These are phyloP conservation scores for Dimargaris xerosporica DNA, from an alignment of 192 early-diverging fungal genomes.

Conservation along the genomic window DNA sequence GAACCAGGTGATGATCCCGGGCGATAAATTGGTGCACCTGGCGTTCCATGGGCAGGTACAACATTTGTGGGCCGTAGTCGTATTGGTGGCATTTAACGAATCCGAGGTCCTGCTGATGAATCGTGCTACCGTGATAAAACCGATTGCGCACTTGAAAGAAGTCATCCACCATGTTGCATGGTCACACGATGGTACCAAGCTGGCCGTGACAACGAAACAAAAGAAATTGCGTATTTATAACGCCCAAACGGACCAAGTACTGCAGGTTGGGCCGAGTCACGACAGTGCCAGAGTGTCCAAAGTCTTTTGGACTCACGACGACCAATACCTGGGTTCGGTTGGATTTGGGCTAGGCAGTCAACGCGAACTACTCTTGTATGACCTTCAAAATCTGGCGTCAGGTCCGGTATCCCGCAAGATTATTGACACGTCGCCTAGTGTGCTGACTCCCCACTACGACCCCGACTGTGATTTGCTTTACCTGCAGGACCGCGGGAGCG, in stretches of 20 bases:
- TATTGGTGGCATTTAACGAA: neutral
- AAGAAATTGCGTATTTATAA: constrained; percentile 54
- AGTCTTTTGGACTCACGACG: constrained; percentile 45
- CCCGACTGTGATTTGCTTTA: constrained; percentile 49
- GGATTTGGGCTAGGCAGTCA: constrained; percentile 62
- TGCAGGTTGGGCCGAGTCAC: constrained; percentile 44
- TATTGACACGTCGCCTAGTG: constrained; percentile 61
- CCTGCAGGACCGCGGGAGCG: constrained; percentile 62
- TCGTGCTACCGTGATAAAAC: neutral
- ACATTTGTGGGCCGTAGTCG: neutral
- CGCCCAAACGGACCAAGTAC: constrained; percentile 33
- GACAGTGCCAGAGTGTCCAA: constrained; percentile 48
- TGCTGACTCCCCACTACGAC: constrained; percentile 56
- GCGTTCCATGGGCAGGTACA: neutral
- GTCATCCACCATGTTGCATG: constrained; percentile 19
- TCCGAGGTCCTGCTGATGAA: neutral
- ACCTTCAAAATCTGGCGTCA: constrained; percentile 21
- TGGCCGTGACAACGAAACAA: constrained; percentile 50
- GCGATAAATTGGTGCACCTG: neutral
- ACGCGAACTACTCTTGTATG: constrained; percentile 47
- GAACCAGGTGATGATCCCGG: neutral
- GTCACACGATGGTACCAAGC: constrained; percentile 43
- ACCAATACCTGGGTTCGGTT: constrained; percentile 34
- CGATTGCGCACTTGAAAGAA: neutral
- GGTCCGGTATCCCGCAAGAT: constrained; percentile 24